Base-by-base conservation (phyloP, 192 early-diverging fungal genomes). In the Gorgonomyces haynaldii region DNA sequence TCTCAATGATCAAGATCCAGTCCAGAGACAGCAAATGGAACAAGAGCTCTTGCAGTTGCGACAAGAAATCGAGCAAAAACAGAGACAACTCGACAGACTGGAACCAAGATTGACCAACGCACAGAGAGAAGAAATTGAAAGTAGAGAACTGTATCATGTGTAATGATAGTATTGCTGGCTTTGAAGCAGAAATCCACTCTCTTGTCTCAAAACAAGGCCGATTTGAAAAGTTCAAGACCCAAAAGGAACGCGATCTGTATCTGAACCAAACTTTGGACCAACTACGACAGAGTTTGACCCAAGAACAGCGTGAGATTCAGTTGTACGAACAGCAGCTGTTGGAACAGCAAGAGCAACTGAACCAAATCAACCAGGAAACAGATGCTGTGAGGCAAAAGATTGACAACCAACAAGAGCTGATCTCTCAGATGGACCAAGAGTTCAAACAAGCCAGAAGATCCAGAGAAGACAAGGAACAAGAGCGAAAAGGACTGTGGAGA, bases 131-230 rank as follows among this genome's bases (percentile, higher is more conserved):
- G 88, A 89, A 47, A 60, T 64, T 1, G 50, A 57, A 25, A 54
- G 83, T 21, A 79, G 71, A 30, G 72, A 81, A 69, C 50, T 70
- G 81, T 96, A 78, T 17, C 50, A 53, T 21, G 21, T 48, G 29
- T 19, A 22, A 20, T 37, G 2, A 10, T 54, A 86, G 83, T 16
- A 43, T 83, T 20, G 75, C 78, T 21, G 52, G 67, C 12, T 53
- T 69, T 23, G 82, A 92, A 25, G 54, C 82, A 30, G 74, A 87
- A 55, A 77, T 77, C 34, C 76, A 84, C 50, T 67, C 76, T 1
- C 70, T 98, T n/a, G 72, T 83, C 49, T 76, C 83, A 20, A 94
- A 89, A 60, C 86, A 90, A 58, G 87, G 84, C 9, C 81, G 91
- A 9, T 78, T 76, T n/a, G 65, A 75, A 1, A 81, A 81, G 56